Evolutionary conservation across 257 asterid species (phyloP).

Genomic region (Vinca minor): DNA sequence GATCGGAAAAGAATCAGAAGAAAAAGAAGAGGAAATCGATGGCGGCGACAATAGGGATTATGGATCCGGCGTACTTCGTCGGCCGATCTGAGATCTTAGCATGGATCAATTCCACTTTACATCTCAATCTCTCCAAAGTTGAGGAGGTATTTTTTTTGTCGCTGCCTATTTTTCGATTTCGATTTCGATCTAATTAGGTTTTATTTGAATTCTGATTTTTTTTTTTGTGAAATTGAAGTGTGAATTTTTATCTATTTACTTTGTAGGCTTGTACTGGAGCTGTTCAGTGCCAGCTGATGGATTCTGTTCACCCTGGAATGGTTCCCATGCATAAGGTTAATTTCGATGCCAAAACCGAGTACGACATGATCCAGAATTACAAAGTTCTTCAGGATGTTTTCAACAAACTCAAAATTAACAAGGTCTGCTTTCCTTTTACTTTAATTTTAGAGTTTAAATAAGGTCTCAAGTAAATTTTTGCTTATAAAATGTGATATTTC

Average conservation of each 20-base stretch:
- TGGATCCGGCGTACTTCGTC: constrained; percentile 90
- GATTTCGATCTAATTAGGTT: not conserved
- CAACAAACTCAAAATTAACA: constrained; percentile 70
- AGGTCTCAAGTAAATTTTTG: not conserved
- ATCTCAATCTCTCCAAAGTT: constrained; percentile 76
- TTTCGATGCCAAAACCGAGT: constrained; percentile 78
- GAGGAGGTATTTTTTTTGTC: constrained; percentile 58
- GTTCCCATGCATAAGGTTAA: constrained; percentile 94
- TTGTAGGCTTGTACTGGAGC: constrained; percentile 78
- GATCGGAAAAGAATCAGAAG: constrained; percentile 6
- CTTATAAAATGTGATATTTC: not conserved
- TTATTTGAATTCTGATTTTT: no score
- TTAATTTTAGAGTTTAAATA: not conserved
- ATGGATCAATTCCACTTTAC: constrained; percentile 87
- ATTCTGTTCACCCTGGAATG: constrained; percentile 67
- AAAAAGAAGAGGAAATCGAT: constrained; percentile 17
- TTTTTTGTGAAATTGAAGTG: not conserved
- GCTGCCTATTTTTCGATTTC: not conserved
- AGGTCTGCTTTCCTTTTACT: constrained; percentile 34
- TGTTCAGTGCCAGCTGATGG: constrained; percentile 92
- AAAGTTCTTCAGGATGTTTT: constrained; percentile 89
- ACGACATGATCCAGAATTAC: constrained; percentile 87
- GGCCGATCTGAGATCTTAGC: constrained; percentile 81
- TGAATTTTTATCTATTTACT: not conserved
- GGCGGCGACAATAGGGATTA: constrained; percentile 72